Percentiles rank a stretch among this genome's conserved stretches.
Conservation (phyloP, 768 basidiomycete genomes). For the Tephrocybe rancida region DNA sequence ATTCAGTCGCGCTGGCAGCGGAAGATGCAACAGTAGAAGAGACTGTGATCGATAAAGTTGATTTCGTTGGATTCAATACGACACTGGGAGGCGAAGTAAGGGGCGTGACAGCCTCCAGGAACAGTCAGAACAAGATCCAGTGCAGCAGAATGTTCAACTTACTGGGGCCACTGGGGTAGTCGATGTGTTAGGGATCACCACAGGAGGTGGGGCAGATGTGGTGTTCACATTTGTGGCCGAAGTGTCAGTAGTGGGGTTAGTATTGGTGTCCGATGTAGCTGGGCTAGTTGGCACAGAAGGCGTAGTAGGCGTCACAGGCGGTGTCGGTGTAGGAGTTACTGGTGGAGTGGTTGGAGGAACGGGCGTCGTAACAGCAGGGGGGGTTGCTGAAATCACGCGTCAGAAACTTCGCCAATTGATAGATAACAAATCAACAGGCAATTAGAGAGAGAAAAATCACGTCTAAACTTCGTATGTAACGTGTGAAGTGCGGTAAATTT, state of each 20-base stretch:
- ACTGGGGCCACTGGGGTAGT: background rate
- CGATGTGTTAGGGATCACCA: background rate
- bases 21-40: conserved; percentile 12
- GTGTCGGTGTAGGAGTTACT: background rate
- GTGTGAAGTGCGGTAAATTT: background rate
- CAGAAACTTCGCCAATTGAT: background rate
- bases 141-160: background rate
- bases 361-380: conserved; percentile 1
- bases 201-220: background rate
- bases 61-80: background rate
- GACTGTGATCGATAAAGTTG: background rate
- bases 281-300: background rate
- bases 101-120: conserved; percentile 5
- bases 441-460: background rate
- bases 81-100: background rate
- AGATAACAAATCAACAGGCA: background rate
- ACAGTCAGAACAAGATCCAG: background rate
- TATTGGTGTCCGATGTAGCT: background rate
- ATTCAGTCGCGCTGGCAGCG: conserved; percentile 19
- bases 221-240: background rate
- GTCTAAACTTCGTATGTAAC: background rate
- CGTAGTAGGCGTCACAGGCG: background rate
- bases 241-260: background rate
- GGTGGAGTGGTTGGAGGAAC: conserved; percentile 2
- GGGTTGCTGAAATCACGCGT: background rate